A percentile compares a stretch with the other conserved stretches of the same genome.
These are phyloP conservation scores for Ballota nigra DNA, from an alignment of 257 asterid species.

Conservation along the genomic window DNA sequence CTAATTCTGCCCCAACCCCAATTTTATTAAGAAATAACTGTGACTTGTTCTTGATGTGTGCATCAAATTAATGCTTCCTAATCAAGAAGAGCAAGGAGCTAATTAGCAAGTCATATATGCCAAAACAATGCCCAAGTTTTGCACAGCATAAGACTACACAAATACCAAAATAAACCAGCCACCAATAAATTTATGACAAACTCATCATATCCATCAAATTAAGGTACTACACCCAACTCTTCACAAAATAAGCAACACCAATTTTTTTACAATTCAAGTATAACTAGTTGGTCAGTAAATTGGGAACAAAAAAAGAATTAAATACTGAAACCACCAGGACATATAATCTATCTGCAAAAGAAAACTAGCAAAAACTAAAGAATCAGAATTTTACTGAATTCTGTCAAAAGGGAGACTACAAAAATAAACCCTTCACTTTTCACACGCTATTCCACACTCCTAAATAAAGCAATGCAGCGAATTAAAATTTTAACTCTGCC, in stretches of 20 bases:
- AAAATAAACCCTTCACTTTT: constrained; percentile 8
- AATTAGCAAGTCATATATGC: neutral
- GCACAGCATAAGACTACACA: neutral
- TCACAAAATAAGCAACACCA: neutral
- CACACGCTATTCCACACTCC: constrained; percentile 4
- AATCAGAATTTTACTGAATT: constrained; percentile 17
- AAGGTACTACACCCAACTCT: neutral
- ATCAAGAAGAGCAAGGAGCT: neutral
- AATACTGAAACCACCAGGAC: neutral
- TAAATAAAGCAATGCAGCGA: constrained; percentile 13
- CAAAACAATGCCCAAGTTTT: neutral
- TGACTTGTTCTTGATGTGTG: neutral
- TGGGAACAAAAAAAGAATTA: neutral
- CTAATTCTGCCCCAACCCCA: neutral
- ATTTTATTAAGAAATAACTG: neutral
- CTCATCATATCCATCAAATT: constrained; percentile 9
- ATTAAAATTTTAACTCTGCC: constrained; percentile 1
- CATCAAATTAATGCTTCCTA: constrained; percentile 1
- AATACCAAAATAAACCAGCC: neutral
- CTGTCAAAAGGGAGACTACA: neutral
- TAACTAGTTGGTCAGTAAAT: neutral
- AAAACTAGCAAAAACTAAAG: neutral
- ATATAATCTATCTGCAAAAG: neutral
- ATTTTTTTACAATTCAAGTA: constrained; percentile 3
- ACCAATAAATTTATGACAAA: neutral